phyloP scores from a whole-genome alignment of 768 basidiomycete genomes.

The Termitomyces sp. region DNA sequence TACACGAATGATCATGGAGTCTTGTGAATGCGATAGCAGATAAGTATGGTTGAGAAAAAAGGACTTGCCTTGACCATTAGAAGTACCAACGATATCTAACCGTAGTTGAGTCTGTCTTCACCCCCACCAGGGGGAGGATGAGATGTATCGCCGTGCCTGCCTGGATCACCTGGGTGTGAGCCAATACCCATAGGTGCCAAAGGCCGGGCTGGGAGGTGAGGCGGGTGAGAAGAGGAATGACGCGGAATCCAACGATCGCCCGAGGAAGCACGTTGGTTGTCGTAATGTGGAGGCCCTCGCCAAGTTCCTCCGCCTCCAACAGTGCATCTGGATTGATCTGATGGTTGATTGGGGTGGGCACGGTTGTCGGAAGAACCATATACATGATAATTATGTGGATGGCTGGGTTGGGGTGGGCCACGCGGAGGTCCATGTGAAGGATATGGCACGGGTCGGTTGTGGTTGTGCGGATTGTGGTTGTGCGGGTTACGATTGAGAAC shows the following conservation, averaged over 20 bases:
- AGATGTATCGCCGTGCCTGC: conserved; percentile 1
- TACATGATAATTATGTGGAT: background rate
- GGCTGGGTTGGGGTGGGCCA: background rate
- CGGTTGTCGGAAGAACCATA: background rate
- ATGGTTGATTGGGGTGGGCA: conserved; percentile 1
- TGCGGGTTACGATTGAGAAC: background rate
- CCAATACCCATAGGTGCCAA: conserved; percentile 6
- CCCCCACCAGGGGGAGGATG: conserved; percentile 6
- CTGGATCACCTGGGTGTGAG: conserved; percentile 4
- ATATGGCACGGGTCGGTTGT: conserved; percentile 14
- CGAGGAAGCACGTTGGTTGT: background rate
- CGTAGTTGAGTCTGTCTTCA: conserved; percentile 19
- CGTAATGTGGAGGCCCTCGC: background rate
- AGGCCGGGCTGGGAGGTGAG: conserved; percentile 9
- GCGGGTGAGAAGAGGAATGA: background rate
- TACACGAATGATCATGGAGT: background rate
- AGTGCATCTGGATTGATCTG: conserved; percentile 3
- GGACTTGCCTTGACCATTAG: background rate
- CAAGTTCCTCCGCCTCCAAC: background rate
- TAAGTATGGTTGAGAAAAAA: background rate
- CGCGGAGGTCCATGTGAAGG: conserved; percentile 5
- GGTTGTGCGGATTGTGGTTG: conserved; percentile 2
- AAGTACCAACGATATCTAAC: conserved; percentile 9
- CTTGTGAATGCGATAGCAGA: background rate
- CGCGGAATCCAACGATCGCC: background rate